phyloP scores from a whole-genome alignment of 106 monocot genomes.

The Alisma plantagoaquatica region DNA sequence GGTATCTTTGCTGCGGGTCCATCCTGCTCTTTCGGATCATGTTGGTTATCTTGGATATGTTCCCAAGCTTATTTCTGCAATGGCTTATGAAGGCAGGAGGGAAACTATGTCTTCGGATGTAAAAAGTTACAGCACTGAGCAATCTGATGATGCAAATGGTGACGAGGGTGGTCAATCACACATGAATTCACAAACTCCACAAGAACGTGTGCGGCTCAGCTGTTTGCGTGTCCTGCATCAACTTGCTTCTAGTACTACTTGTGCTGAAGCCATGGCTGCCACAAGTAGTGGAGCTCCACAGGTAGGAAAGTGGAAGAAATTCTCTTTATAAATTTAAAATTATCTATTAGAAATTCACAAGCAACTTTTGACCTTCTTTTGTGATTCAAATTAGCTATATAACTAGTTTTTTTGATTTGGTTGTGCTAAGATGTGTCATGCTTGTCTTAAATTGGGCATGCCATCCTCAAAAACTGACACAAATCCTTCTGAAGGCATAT shows the following conservation, averaged over 20 bases:
- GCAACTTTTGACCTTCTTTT: not conserved
- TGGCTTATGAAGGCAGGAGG: constrained; percentile 93
- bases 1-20: constrained; percentile 90
- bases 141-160: constrained; percentile 20
- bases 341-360: too few relatives aligned
- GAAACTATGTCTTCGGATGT: constrained; percentile 82
- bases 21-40: constrained; percentile 92
- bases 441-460: too few relatives aligned
- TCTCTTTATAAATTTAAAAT: not conserved
- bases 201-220: constrained; percentile 93
- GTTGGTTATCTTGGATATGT: constrained; percentile 99
- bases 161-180: constrained; percentile 33
- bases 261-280: constrained; percentile 99
- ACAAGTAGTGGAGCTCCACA: constrained; percentile 92
- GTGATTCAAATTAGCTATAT: not conserved
- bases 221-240: constrained; percentile 91
- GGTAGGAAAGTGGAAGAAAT: constrained; percentile 23
- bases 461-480: too few relatives aligned
- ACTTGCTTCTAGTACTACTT: constrained; percentile 92
- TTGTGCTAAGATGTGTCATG: not conserved
- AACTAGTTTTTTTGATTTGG: not conserved
- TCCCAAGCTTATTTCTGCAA: constrained; percentile 89
- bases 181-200: constrained; percentile 43
- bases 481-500: too few relatives aligned
- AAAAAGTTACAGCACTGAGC: constrained; percentile 16